Percentiles rank a stretch among this genome's conserved stretches.
These are phyloP conservation scores for Trametes elegans DNA, from an alignment of 768 basidiomycete genomes.

Conservation along the genomic window DNA sequence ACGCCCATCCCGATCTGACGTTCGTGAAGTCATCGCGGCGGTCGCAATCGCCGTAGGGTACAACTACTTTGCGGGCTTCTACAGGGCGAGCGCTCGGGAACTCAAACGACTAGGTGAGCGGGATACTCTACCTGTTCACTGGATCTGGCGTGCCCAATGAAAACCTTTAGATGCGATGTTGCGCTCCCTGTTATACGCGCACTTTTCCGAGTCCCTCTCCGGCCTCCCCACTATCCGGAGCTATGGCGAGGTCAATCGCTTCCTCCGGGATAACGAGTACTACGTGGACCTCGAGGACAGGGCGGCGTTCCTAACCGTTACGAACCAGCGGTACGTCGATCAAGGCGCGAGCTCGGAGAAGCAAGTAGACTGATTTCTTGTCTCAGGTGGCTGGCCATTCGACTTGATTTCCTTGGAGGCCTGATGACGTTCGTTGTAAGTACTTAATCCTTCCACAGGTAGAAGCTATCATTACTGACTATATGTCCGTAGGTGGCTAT, in stretches of 20 bases:
- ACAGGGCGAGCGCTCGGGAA: conserved; percentile 68
- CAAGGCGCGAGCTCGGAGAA: background rate
- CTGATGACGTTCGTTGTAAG: conserved; percentile 53
- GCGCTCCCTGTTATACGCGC: conserved; percentile 71
- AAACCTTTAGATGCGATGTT: conserved; percentile 56
- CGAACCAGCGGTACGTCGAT: conserved; percentile 54
- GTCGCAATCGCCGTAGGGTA: conserved; percentile 58
- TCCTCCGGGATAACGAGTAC: conserved; percentile 60
- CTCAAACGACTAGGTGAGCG: conserved; percentile 52
- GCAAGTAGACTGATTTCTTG: no score
- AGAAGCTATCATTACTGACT: no score
- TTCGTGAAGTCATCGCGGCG: conserved; percentile 47
- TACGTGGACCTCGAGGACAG: conserved; percentile 76
- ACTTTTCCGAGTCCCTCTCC: conserved; percentile 75
- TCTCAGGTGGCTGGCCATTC: conserved; percentile 63
- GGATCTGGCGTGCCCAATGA: background rate
- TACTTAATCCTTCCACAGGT: background rate
- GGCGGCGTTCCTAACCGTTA: conserved; percentile 61
- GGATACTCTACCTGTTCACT: background rate
- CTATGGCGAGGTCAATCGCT: conserved; percentile 62
- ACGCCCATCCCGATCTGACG: background rate
- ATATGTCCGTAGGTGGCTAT: conserved; percentile 53
- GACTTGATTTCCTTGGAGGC: conserved; percentile 69
- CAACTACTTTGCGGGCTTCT: conserved; percentile 64
- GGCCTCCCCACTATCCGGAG: conserved; percentile 72